These are phyloP conservation scores for Marvania coccoides DNA, from an alignment of 139 green algal genomes.

Conservation along the genomic window DNA sequence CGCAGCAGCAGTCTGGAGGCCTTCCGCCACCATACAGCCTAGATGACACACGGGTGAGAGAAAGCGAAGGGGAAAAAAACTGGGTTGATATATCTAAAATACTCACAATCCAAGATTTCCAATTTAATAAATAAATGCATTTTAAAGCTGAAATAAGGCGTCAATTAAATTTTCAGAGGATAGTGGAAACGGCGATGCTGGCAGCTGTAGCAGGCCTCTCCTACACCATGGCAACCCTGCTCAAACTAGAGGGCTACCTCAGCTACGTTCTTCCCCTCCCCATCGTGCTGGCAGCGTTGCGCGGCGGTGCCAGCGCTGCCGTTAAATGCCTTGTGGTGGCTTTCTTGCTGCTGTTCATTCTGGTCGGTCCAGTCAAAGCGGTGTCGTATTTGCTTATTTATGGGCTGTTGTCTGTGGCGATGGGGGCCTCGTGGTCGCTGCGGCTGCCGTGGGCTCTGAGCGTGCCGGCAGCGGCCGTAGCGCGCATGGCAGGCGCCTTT, in stretches of 20 bases:
- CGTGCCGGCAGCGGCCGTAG: conserved; percentile 23
- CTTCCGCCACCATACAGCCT: not conserved
- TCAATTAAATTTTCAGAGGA: too few relatives aligned
- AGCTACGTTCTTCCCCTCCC: conserved; percentile 81
- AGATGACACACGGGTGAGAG: not conserved
- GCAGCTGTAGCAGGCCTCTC: conserved; percentile 67
- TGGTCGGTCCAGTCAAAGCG: conserved; percentile 69
- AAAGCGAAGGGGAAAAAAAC: too few relatives aligned
- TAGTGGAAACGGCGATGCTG: conserved; percentile 90
- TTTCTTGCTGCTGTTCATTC: conserved; percentile 69
- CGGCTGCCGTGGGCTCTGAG: conserved; percentile 31
- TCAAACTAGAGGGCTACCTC: conserved; percentile 68
- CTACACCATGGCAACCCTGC: conserved; percentile 63
- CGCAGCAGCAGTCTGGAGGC: not conserved
- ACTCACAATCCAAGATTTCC: too few relatives aligned
- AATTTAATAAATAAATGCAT: too few relatives aligned
- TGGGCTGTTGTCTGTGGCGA: conserved; percentile 47
- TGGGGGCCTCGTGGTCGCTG: conserved; percentile 41
- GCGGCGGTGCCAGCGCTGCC: conserved; percentile 37
- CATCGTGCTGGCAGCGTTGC: conserved; percentile 59
- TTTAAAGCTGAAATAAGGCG: too few relatives aligned
- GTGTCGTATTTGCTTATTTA: conserved; percentile 67
- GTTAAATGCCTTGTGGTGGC: conserved; percentile 58
- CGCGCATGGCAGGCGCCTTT: conserved; percentile 51
- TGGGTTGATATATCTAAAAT: too few relatives aligned